These are phyloP conservation scores for Astrephomene gubernaculifera DNA, from an alignment of 139 green algal species.

Conservation along the genomic window DNA sequence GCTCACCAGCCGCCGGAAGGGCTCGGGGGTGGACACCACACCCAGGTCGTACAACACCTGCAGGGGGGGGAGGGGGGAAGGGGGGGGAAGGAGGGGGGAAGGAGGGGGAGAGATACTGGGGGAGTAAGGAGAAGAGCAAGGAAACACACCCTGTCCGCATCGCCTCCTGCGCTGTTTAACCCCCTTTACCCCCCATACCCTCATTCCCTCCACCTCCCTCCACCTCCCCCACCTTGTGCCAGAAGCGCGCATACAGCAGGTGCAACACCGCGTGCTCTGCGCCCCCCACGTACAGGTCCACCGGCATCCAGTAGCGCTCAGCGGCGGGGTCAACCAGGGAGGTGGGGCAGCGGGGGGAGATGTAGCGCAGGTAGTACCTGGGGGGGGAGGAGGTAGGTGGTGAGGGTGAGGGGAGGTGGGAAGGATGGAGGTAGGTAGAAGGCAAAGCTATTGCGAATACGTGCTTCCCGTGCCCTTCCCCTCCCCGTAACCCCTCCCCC, in stretches of 20 bases:
- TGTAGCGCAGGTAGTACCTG: slow-evolving; percentile 99
- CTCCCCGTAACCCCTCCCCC: not conserved
- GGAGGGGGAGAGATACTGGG: too few species aligned
- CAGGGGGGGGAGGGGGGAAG: not conserved
- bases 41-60: slow-evolving; percentile 97
- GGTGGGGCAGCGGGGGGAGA: slow-evolving; percentile 86
- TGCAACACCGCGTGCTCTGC: slow-evolving; percentile 99
- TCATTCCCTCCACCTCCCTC: too few species aligned
- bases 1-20: slow-evolving; percentile 92
- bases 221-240: slow-evolving; percentile 91
- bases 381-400: not conserved
- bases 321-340: slow-evolving; percentile 81
- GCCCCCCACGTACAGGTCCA: slow-evolving; percentile 99
- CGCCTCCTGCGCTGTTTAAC: too few species aligned
- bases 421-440: not conserved
- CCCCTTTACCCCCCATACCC: too few species aligned
- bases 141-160: too few species aligned
- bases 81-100: too few species aligned
- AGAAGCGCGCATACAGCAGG: slow-evolving; percentile 98
- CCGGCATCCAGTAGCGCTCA: slow-evolving; percentile 98
- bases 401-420: not conserved
- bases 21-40: slow-evolving; percentile 93
- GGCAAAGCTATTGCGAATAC: not conserved
- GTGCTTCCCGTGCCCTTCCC: not conserved
- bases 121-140: too few species aligned